phyloP scores from a whole-genome alignment of 306 rosid genomes.

The Mimosa pudica region DNA sequence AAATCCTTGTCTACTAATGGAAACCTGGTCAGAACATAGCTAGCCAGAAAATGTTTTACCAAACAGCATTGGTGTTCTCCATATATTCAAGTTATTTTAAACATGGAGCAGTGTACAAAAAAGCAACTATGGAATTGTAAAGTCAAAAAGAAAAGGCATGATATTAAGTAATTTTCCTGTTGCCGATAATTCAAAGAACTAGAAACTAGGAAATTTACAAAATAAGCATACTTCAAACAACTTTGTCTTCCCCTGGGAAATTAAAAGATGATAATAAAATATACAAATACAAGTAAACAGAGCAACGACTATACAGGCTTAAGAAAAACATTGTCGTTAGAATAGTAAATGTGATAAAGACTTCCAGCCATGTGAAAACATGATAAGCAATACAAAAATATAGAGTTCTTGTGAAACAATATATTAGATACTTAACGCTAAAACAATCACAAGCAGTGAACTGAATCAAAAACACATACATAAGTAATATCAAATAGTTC shows the following conservation, averaged over 20 bases:
- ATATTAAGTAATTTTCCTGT: not conserved
- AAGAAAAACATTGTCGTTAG: not conserved
- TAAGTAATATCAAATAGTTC: conserved; percentile 94
- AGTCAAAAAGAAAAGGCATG: not conserved
- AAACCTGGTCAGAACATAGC: not conserved
- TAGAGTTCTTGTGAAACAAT: not conserved
- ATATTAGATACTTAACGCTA: not conserved
- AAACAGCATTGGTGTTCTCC: no score
- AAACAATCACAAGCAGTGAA: no score
- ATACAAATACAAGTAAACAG: not conserved
- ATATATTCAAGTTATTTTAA: not conserved
- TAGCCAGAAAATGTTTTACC: no score
- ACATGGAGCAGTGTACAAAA: not conserved
- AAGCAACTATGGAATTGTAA: not conserved
- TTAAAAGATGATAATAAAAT: not conserved
- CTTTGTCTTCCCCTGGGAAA: no score
- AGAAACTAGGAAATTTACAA: not conserved
- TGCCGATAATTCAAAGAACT: not conserved
- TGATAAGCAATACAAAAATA: not conserved
- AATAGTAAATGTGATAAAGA: not conserved
- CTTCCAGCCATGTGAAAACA: not conserved
- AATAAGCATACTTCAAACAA: not conserved
- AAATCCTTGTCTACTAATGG: not conserved
- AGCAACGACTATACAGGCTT: not conserved
- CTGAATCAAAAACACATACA: conserved; percentile 55